Evolutionary conservation across 371 early-diverging fungal species (phyloP).

Genomic region (Mortierella sp.): DNA sequence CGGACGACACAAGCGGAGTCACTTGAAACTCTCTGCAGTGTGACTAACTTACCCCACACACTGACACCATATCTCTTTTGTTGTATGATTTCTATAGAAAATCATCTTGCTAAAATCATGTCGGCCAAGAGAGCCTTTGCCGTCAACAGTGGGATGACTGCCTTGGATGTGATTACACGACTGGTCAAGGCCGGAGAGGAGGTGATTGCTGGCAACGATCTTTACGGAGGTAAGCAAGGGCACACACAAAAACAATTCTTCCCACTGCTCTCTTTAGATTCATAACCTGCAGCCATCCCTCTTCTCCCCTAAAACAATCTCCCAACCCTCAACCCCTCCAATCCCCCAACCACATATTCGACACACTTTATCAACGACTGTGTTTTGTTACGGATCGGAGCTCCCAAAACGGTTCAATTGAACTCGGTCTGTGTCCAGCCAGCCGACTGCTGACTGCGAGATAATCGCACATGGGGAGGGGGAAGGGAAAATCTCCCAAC

Average conservation of each 20-base stretch:
- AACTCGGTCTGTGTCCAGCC: neutral
- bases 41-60: conserved; percentile 8
- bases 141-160: conserved; percentile 92
- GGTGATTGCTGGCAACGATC: conserved; percentile 90
- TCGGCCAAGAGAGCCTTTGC: conserved; percentile 81
- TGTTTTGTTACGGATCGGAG: too few species aligned
- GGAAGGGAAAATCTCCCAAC: neutral
- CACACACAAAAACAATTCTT: neutral
- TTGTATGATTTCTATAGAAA: conserved; percentile 66
- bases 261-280: neutral
- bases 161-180: conserved; percentile 87
- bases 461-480: neutral
- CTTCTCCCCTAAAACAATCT: too few species aligned
- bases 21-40: neutral
- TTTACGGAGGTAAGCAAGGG: conserved; percentile 79
- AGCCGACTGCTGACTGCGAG: conserved; percentile 8
- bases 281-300: neutral
- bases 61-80: neutral
- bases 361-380: neutral
- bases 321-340: neutral
- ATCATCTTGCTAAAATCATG: conserved; percentile 90
- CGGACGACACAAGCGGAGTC: neutral
- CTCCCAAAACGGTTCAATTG: conserved; percentile 1
- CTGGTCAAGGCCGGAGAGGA: conserved; percentile 85
- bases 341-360: neutral